Percentiles rank a stretch among this genome's conserved stretches.
Conservation (phyloP, 768 basidiomycete genomes). For the Tulasnella sp. region DNA sequence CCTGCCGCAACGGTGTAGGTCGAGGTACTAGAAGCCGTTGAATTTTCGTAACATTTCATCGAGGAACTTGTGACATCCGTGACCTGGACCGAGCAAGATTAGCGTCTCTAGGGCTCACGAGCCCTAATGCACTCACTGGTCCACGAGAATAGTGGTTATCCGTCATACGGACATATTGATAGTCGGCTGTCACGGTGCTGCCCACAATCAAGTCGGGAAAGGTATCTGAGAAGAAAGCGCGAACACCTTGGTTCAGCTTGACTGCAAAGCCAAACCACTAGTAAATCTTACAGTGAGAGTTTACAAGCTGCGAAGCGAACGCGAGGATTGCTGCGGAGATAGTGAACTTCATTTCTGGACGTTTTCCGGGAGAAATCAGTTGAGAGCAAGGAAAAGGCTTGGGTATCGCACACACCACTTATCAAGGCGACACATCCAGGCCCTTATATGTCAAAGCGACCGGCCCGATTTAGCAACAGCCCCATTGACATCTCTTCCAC, state of each 20-base stretch:
- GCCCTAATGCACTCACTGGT: conserved; percentile 5
- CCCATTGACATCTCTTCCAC: neutral
- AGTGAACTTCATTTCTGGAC: neutral
- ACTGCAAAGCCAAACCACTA: neutral
- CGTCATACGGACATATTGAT: conserved; percentile 17
- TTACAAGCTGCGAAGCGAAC: neutral
- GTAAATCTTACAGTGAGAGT: neutral
- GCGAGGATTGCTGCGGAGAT: neutral
- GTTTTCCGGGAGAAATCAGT: conserved; percentile 19
- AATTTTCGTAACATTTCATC: conserved; percentile 13
- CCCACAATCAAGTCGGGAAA: neutral
- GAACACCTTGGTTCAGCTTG: neutral
- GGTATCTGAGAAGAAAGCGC: neutral
- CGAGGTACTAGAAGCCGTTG: neutral
- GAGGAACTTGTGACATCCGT: conserved; percentile 10
- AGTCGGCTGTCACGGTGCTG: conserved; percentile 9
- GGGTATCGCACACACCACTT: neutral
- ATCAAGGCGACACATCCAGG: neutral
- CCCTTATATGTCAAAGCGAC: neutral
- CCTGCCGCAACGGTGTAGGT: conserved; percentile 19
- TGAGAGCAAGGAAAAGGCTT: conserved; percentile 20
- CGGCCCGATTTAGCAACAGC: neutral
- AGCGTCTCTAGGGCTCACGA: no score
- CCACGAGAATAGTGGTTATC: conserved; percentile 18
- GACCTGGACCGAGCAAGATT: no score